These are phyloP conservation scores for Sorghum bicolor DNA, from an alignment of 176 grass and related monocot species.

Conservation along the genomic window Sorghum_bicolor_NCBIv3 NC_012875.2:52676001-52676500, in stretches of 20 bases:
- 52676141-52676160: neutral
- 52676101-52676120: conserved; percentile 33
- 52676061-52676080: conserved; percentile 23
- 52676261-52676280: neutral
- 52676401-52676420: neutral
- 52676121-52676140: neutral
- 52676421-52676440: neutral
- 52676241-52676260: conserved; percentile 36
- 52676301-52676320: neutral
- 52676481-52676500: conserved; percentile 8
- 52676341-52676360: conserved; percentile 41
- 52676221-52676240: conserved; percentile 8
- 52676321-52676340: conserved; percentile 14
- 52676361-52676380: neutral
- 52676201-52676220: conserved; percentile 8
- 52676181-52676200: neutral
- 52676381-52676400: conserved; percentile 21
- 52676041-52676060: too few species aligned
- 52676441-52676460: conserved; percentile 8
- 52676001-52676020: too few species aligned
- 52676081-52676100: neutral
- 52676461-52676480: neutral
- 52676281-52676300: neutral
- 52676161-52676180: neutral
- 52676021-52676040: too few species aligned